Base-by-base conservation (phyloP, 495 filamentous ascomycete genomes). In the Podospora anserina region DNA sequence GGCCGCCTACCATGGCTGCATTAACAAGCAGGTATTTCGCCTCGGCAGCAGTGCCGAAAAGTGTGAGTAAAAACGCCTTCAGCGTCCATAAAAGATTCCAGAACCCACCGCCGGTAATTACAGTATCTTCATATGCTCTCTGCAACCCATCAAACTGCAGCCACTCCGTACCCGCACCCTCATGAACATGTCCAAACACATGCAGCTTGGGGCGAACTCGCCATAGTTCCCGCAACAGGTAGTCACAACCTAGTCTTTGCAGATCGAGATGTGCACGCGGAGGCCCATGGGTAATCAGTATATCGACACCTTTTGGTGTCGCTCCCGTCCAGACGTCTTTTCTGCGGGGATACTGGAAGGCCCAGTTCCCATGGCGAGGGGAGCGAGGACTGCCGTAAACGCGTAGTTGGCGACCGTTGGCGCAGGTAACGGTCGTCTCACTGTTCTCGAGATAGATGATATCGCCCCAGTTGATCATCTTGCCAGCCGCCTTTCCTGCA, bases 161-260 rank as follows among this genome's bases (percentile, higher is more conserved):
- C 72, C 69, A 70, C 70, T 84, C 78, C 6, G 76, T 81, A 1
- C 84, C 84, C 32, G 76, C 69, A 3, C 79, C 81, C 62, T 79
- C 85, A 74, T 93, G 91, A 26, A 93, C 81, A 75, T 94, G 91
- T 11, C 90, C 91, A 74, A 91, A 93, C 66, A 93, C 86, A 76
- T 93, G 91, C n/a, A 93, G 74, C 23, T 71, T 71, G 6, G 91
- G 91, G 30, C 85, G 84, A 4, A 91, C 83, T 34, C 86, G 83
- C 88, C 89, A 90, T 32, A 89, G 67, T 70, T 91, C 89, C n/a
- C 82, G 75, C n/a, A 90, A 78, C 27, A 94, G 82, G 56, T 80
- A 84, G 27, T 86, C 84, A 72, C 90, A 92, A n/a, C 91, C 91
- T 61, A 86, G 81, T 18, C 55, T 58, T 3, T 66, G 57, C 58